Percentiles rank a stretch among this genome's conserved stretches.
Evolutionary conservation across 768 basidiomycete species (phyloP).

Genomic region (Rhizopogon vinicolor): DNA sequence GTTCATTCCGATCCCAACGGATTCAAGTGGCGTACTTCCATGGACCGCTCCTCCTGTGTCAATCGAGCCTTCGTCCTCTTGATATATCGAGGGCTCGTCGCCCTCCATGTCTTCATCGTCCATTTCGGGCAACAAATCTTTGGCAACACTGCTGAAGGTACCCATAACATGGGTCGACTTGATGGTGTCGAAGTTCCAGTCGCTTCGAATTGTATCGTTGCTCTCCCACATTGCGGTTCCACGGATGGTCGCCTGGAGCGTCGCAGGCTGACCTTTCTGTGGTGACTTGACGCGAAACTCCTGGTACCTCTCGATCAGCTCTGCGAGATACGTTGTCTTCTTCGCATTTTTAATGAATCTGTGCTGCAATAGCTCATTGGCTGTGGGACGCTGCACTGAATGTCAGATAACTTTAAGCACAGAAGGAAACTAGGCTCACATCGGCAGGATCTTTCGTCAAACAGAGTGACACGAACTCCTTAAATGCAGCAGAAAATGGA

Average conservation of each 20-base stretch:
- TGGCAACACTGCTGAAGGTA: constrained; percentile 68
- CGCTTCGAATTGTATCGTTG: constrained; percentile 76
- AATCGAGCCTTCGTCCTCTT: constrained; percentile 47
- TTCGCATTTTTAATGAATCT: constrained; percentile 84
- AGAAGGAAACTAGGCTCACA: constrained; percentile 38
- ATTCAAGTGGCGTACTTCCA: constrained; percentile 49
- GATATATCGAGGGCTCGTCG: constrained; percentile 32
- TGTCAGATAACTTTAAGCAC: constrained; percentile 7
- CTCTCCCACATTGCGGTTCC: constrained; percentile 64
- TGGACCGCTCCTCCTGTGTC: constrained; percentile 62
- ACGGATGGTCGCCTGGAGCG: constrained; percentile 53
- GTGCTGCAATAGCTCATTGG: constrained; percentile 91
- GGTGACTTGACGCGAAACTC: constrained; percentile 67
- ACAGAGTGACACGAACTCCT: constrained; percentile 88
- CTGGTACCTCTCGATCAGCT: constrained; percentile 85
- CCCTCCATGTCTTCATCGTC: constrained; percentile 48
- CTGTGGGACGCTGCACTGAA: constrained; percentile 71
- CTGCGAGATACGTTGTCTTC: constrained; percentile 78
- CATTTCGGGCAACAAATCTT: constrained; percentile 61
- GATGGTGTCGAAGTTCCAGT: constrained; percentile 95
- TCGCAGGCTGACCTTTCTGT: constrained; percentile 43
- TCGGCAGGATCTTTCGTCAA: constrained; percentile 86
- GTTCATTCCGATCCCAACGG: constrained; percentile 44
- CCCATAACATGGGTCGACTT: constrained; percentile 71
- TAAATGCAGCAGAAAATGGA: constrained; percentile 78